Evolutionary conservation across 148 eudicot genomes (phyloP).

Genomic region (Fagopyrum esculentum): DNA sequence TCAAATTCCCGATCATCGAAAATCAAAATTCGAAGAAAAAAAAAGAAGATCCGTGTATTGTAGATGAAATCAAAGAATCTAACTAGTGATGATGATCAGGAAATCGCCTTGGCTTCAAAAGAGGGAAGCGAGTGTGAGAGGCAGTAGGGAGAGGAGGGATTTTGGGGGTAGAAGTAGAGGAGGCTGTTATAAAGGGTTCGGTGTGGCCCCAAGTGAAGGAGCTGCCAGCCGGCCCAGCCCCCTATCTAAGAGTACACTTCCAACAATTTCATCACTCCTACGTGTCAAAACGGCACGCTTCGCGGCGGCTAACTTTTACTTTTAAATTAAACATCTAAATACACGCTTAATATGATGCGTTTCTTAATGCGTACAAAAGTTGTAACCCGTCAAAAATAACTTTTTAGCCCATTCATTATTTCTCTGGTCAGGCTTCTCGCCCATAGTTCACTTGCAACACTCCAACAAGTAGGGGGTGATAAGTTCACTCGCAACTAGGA

Average conservation of each 20-base stretch:
- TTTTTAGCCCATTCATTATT: too few species aligned
- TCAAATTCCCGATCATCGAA: not conserved
- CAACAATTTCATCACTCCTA: not conserved
- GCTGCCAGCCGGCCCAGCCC: not conserved
- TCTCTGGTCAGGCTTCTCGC: too few species aligned
- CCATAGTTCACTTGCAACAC: too few species aligned
- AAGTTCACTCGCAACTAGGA: too few species aligned
- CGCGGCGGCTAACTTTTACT: not conserved
- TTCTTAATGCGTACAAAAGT: too few species aligned
- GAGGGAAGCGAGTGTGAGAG: not conserved
- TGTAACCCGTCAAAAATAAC: too few species aligned
- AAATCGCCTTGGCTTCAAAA: not conserved
- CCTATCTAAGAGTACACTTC: not conserved
- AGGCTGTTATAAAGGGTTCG: constrained; percentile 4
- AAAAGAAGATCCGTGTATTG: not conserved
- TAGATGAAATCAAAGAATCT: not conserved
- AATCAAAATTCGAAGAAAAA: not conserved
- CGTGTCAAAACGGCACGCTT: not conserved
- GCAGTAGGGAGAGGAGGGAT: not conserved
- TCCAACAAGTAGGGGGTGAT: too few species aligned
- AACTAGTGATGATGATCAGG: not conserved
- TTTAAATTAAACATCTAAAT: not conserved
- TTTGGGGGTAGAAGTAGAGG: not conserved
- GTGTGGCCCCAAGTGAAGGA: not conserved
- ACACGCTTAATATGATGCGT: too few species aligned